Evolutionary conservation across 1,284 basidiomycete genomes (phyloP).

Genomic region (Apiotrichum gracile): DNA sequence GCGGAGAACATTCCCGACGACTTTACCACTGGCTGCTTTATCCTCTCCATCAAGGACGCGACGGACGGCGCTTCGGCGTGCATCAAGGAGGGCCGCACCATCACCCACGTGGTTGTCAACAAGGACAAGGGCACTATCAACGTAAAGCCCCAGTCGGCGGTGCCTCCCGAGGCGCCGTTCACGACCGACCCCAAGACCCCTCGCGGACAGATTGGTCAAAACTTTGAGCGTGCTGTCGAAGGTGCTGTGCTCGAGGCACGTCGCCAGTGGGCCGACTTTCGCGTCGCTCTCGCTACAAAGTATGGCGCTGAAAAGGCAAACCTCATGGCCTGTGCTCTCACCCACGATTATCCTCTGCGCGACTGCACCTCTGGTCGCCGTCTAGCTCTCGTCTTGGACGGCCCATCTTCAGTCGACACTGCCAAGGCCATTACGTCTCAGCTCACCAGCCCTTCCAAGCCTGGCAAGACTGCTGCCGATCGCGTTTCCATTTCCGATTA

Average conservation of each 20-base stretch:
- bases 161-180: not conserved
- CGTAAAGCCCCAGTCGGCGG: not conserved
- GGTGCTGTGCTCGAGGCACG: slow-evolving; percentile 5
- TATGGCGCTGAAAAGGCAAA: not conserved
- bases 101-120: slow-evolving; percentile 5
- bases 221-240: slow-evolving; percentile 4
- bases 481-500: not conserved
- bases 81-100: slow-evolving; percentile 2
- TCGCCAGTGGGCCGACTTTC: slow-evolving; percentile 8
- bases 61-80: slow-evolving; percentile 2
- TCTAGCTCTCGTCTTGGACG: not conserved
- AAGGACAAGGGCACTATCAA: slow-evolving; percentile 6
- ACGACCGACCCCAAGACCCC: not conserved
- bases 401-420: not conserved
- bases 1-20: slow-evolving; percentile 2
- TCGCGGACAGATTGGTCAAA: not conserved
- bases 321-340: slow-evolving; percentile 4
- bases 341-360: slow-evolving; percentile 3
- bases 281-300: not conserved
- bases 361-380: not conserved
- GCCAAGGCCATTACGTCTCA: not conserved
- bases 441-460: not conserved
- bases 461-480: not conserved
- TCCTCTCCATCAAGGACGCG: not conserved
- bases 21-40: slow-evolving; percentile 7